phyloP scores from a whole-genome alignment of 1,284 basidiomycete genomes.

The Fereydounia khargensis region DNA sequence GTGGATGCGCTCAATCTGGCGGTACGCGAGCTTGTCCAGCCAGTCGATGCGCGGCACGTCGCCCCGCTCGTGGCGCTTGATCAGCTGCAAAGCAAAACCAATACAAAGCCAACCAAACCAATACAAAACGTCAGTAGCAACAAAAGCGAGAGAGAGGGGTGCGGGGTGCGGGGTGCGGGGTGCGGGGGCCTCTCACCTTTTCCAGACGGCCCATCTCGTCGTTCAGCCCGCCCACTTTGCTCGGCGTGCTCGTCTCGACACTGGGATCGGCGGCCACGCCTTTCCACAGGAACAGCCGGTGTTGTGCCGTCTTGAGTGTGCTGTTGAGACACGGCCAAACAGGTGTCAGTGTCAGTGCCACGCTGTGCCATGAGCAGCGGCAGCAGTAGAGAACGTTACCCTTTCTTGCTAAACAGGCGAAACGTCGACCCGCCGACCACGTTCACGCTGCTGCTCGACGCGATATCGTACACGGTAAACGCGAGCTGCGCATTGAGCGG shows the following conservation, averaged over 20 bases:
- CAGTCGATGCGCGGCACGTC: conserved; percentile 92
- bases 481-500: conserved; percentile 82
- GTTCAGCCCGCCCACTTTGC: conserved; percentile 53
- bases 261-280: conserved; percentile 80
- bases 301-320: conserved; percentile 73
- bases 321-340: conserved; percentile 59
- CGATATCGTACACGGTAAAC: conserved; percentile 91
- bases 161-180: too few relatives aligned
- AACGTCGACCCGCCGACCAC: conserved; percentile 84
- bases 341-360: background rate
- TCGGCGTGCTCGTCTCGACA: conserved; percentile 74
- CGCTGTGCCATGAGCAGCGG: background rate
- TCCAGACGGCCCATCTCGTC: conserved; percentile 94
- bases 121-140: too few relatives aligned
- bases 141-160: too few relatives aligned
- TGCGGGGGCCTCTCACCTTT: too few relatives aligned
- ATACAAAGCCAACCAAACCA: too few relatives aligned
- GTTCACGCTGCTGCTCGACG: conserved; percentile 65
- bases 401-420: conserved; percentile 83
- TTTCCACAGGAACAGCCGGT: conserved; percentile 80
- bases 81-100: conserved; percentile 73
- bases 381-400: too few relatives aligned
- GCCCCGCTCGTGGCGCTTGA: conserved; percentile 92
- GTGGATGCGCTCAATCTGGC: conserved; percentile 77
- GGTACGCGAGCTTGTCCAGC: conserved; percentile 88